A percentile compares a stretch with the other conserved stretches of the same genome.
These are phyloP conservation scores for Citrullus colocynthis DNA, from an alignment of 306 rosid species.

Conservation along the genomic window DNA sequence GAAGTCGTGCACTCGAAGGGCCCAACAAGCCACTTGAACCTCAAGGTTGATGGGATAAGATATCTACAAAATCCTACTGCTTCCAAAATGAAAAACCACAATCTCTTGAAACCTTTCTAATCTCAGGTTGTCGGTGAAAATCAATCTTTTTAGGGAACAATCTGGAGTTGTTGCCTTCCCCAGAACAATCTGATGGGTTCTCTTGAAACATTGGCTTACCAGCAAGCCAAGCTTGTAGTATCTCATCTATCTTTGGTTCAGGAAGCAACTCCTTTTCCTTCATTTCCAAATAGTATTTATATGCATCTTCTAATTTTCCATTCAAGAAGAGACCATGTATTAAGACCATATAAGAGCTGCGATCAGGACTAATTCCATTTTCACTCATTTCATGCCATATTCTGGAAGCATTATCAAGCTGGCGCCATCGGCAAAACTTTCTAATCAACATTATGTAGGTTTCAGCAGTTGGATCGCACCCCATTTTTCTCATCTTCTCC, in stretches of 20 bases:
- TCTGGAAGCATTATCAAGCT: constrained; percentile 52
- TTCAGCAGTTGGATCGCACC: constrained; percentile 56
- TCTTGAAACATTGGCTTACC: constrained; percentile 27
- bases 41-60: not conserved
- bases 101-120: constrained; percentile 50
- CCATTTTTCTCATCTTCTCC: constrained; percentile 44
- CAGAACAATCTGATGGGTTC: constrained; percentile 15
- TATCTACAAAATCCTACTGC: constrained; percentile 18
- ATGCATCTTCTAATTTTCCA: constrained; percentile 59
- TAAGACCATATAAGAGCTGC: constrained; percentile 67
- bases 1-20: not conserved
- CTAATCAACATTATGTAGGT: constrained; percentile 82
- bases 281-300: constrained; percentile 68
- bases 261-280: constrained; percentile 57
- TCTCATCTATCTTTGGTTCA: constrained; percentile 61
- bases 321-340: constrained; percentile 83
- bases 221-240: constrained; percentile 67
- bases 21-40: not conserved
- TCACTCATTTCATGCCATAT: constrained; percentile 67
- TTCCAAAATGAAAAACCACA: constrained; percentile 75
- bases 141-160: constrained; percentile 19
- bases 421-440: constrained; percentile 75
- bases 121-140: constrained; percentile 45
- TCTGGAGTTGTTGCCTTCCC: constrained; percentile 18
- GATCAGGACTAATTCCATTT: constrained; percentile 50